Base-by-base conservation (phyloP, 2,329 filamentous ascomycete genomes). In the Ramularia endophylla region DNA sequence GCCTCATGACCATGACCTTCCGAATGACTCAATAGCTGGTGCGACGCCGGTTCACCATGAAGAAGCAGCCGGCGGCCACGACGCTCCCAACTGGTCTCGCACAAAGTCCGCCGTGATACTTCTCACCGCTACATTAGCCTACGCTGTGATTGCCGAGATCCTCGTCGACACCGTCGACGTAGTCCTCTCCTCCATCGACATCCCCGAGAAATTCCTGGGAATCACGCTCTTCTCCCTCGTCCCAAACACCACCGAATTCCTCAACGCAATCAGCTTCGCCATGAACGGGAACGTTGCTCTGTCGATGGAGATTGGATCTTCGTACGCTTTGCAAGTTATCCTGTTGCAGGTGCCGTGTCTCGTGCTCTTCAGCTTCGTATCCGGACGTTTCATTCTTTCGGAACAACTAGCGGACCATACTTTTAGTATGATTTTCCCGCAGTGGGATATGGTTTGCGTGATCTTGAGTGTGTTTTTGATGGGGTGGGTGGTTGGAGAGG, bases 211-310 rank as follows among this genome's bases (percentile, higher is more conserved):
- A 64, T 97, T 98, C 66, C 69, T 98, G 42, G 92, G 92, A 34
- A 94, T 98, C 52, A 97, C 92, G 1, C 72, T 98, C 34, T 98
- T 98, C 64, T 90, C 94, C 5, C 73, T 98, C 49, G 94, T 98
- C 6, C 92, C 92, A 9, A 98, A 98, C 68, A 97, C 92, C 1
- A 98, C 92, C 1, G 92, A 98, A 62, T 98, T 98, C 62, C 65
- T 98, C 81, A 98, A 98, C 65, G 92, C 90, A 62, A 98, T 98
- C 45, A 95, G 89, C 0, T 98, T 98, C 63, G 92, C 92, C 40
- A 98, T 98, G 90, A 97, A 98, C 60, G 92, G 92, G 46, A 98
- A 98, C 64, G 97, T 98, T 64, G 92, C 92, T 0, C 71, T 98
- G 13, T 95, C 88, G 27, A 98, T 98, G 92, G 92, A 98, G 61